A percentile compares a stretch with the other conserved stretches of the same genome.
Conservation (phyloP, 2,329 filamentous ascomycete species). For the Exophiala calicioides region DNA sequence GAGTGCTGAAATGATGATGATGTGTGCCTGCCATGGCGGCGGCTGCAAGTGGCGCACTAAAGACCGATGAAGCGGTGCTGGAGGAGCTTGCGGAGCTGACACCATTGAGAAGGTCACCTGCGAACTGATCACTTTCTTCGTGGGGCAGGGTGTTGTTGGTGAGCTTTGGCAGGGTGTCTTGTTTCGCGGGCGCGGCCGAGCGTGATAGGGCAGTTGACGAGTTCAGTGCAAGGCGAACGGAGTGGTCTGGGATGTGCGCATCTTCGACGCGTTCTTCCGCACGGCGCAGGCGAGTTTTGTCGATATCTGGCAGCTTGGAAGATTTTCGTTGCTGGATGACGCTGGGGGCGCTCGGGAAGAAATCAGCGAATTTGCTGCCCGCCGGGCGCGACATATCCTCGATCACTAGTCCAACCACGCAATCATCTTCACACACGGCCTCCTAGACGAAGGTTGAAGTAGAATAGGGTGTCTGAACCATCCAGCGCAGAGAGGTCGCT, state of each 20-base stretch:
- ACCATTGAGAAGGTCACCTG: slow-evolving; percentile 69
- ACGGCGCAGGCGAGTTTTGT: slow-evolving; percentile 12
- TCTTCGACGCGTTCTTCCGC: slow-evolving; percentile 24
- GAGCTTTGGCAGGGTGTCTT: slow-evolving; percentile 17
- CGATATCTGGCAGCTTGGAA: slow-evolving; percentile 57
- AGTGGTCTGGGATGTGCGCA: slow-evolving; percentile 21
- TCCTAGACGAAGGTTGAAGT: slow-evolving; percentile 10
- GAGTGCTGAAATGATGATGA: slow-evolving; percentile 53
- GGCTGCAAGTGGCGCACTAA: slow-evolving; percentile 59
- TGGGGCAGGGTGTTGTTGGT: slow-evolving; percentile 36
- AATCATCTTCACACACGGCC: slow-evolving; percentile 27
- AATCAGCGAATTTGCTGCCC: slow-evolving; percentile 76
- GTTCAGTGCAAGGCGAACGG: slow-evolving; percentile 20
- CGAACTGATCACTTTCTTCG: slow-evolving; percentile 37
- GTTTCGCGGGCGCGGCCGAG: slow-evolving; percentile 13
- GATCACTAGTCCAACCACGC: slow-evolving; percentile 24
- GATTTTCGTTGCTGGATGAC: slow-evolving; percentile 53
- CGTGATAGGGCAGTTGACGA: slow-evolving; percentile 13
- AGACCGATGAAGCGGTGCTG: slow-evolving; percentile 71
- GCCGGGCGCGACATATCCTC: slow-evolving; percentile 71
- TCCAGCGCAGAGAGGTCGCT: slow-evolving; percentile 11
- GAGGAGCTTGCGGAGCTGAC: slow-evolving; percentile 72
- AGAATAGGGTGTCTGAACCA: slow-evolving; percentile 4
- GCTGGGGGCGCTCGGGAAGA: slow-evolving; percentile 77
- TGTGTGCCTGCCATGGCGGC: slow-evolving; percentile 58